Evolutionary conservation across 306 rosid genomes (phyloP).

Genomic region (Malus fusca): DNA sequence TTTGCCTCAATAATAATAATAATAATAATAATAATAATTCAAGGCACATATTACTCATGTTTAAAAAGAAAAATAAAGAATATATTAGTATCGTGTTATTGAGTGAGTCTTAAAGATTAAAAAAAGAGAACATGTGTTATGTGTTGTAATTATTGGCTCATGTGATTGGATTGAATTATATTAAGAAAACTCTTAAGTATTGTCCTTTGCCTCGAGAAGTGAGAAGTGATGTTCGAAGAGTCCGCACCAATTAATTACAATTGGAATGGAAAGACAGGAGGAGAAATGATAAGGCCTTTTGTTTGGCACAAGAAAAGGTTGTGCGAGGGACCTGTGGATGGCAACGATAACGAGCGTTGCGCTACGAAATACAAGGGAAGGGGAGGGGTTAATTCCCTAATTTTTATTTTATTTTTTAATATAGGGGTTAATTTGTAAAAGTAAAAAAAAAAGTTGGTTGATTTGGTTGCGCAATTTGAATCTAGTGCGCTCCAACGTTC

Average conservation of each 20-base stretch:
- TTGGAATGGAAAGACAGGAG: neutral
- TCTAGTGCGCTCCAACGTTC: conserved; percentile 97
- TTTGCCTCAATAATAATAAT: too few species aligned
- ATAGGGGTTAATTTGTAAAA: neutral
- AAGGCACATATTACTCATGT: neutral
- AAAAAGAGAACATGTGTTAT: too few species aligned
- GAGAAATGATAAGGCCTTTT: neutral
- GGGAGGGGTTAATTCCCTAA: too few species aligned
- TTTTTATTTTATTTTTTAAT: too few species aligned
- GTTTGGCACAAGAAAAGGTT: neutral
- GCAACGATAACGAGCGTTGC: neutral
- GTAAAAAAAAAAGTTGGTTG: neutral
- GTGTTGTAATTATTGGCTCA: too few species aligned
- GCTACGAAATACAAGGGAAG: neutral
- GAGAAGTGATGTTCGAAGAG: neutral
- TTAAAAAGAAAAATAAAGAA: too few species aligned
- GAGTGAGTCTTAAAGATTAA: neutral
- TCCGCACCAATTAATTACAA: too few species aligned
- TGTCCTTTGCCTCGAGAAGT: too few species aligned
- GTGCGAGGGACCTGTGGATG: neutral
- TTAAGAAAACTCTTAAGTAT: too few species aligned
- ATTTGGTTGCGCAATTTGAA: conserved; percentile 39
- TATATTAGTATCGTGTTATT: too few species aligned
- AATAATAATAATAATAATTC: too few species aligned
- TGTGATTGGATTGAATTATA: neutral